Conservation (phyloP, 352 stramenopile genomes). For the Globisporangium okanoganense region DNA sequence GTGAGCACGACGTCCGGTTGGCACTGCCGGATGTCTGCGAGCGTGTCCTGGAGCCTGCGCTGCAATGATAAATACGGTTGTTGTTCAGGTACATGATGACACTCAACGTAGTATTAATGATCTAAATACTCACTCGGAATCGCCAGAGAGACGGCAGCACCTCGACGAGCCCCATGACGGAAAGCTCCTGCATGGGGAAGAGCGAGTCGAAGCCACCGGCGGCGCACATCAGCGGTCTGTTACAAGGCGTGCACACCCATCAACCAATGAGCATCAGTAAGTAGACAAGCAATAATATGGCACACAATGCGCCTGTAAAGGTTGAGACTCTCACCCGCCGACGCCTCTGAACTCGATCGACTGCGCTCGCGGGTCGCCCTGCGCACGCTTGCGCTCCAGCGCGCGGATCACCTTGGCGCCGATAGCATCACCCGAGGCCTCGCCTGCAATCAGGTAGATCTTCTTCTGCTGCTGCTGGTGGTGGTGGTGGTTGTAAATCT, state of each 20-base stretch:
- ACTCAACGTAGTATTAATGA: not conserved
- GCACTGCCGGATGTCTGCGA: constrained; percentile 46
- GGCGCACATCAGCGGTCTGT: constrained; percentile 45
- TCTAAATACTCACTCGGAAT: constrained; percentile 28
- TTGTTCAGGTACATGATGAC: too few species aligned
- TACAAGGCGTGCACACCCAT: not conserved
- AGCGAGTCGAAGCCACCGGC: constrained; percentile 50
- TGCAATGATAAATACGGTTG: constrained; percentile 14
- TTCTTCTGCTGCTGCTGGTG: constrained; percentile 13
- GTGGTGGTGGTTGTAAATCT: not conserved
- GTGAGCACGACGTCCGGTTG: constrained; percentile 64
- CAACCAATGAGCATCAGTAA: too few species aligned
- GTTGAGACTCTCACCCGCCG: constrained; percentile 32
- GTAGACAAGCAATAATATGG: not conserved
- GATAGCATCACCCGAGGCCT: constrained; percentile 75
- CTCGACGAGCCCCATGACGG: constrained; percentile 71
- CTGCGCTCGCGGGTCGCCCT: constrained; percentile 11
- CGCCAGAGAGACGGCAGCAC: constrained; percentile 54
- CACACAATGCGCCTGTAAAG: too few species aligned
- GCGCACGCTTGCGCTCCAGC: constrained; percentile 22
- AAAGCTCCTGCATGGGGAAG: constrained; percentile 70
- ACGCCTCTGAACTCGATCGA: constrained; percentile 49
- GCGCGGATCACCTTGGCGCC: constrained; percentile 63
- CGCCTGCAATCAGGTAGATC: constrained; percentile 68
- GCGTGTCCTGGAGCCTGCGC: constrained; percentile 43